Evolutionary conservation across 2,329 filamentous ascomycete species (phyloP).

Genomic region (Colletotrichum euphorbiae): DNA sequence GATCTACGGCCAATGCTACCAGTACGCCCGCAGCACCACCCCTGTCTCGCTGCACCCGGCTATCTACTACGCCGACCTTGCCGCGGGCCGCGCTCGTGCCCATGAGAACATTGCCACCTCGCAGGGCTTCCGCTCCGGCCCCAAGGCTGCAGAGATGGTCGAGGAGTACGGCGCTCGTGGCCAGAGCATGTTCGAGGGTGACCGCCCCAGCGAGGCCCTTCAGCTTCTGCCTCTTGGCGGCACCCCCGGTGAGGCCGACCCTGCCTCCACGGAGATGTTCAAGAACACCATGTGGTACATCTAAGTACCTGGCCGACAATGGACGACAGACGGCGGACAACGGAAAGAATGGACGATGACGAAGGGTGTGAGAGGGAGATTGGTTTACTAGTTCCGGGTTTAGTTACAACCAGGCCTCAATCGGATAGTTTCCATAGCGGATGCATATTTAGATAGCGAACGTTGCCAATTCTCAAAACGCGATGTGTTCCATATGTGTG

Average conservation of each 20-base stretch:
- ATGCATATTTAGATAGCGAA: constrained; percentile 25
- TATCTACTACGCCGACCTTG: constrained; percentile 95
- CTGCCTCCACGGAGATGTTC: constrained; percentile 44
- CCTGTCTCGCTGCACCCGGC: constrained; percentile 90
- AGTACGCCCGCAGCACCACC: constrained; percentile 91
- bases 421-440: constrained; percentile 12
- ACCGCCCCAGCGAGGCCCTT: constrained; percentile 31
- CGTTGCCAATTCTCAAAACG: constrained; percentile 18
- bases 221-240: constrained; percentile 42
- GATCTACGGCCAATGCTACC: constrained; percentile 95
- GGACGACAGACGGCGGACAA: no score
- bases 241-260: constrained; percentile 41
- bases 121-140: constrained; percentile 56
- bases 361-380: not conserved
- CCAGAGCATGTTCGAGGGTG: constrained; percentile 36
- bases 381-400: constrained; percentile 18
- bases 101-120: constrained; percentile 71
- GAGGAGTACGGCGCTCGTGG: constrained; percentile 56
- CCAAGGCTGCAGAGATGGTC: constrained; percentile 57
- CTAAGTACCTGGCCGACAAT: constrained; percentile 39
- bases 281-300: constrained; percentile 59
- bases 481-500: not conserved
- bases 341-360: no score
- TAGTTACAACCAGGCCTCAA: constrained; percentile 11
- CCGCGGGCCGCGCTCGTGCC: constrained; percentile 80